Base-by-base conservation (phyloP, 352 stramenopile species). In the Pythium myriotylum region DNA sequence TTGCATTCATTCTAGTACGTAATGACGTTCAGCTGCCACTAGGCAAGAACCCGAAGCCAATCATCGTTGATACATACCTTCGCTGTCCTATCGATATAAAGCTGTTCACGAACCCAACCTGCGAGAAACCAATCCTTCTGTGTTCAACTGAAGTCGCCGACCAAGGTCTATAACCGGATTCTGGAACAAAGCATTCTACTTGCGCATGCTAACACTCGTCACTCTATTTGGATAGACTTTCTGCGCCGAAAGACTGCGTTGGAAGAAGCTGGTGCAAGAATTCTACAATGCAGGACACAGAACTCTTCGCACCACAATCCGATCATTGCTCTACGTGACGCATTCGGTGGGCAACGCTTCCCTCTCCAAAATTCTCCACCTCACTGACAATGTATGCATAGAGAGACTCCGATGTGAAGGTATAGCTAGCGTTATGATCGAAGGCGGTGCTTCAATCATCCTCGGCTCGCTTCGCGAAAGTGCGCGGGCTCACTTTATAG, bases 361-460 rank as follows among this genome's bases (percentile, higher is more conserved):
- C 27, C 5, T 17, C 2, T 22, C 2, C 7, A 12, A 8, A 8
- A 42, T 23, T 19, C 26, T 37, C 19, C 4, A 29, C 27, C 26
- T 54, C 27, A 27, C 20, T 20, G 3, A 48, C 0, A 22, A 0
- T n/a, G 29, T 8, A 22, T 50, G 26, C 12, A n/a, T 26, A 65
- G 55, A 50, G 6, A 40, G 9, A 24, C 55, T 79, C 0, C 52
- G 81, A 12, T 69, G 59, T 13, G 63, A 74, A 49, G 83, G 79
- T 0, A 67, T 95, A 43, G 37, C 54, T 5, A 92, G 76, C 43
- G 53, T 95, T 24, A 96, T 95, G 88, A 64, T 96, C 16, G 88
- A 96, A 76, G 88, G 88, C 20, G 88, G 88, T 10, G 77, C 86
- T 1, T 62, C 76, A 3, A 86, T 96, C 46, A 76, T 96, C 24